Percentiles rank a stretch among this genome's conserved stretches.
Evolutionary conservation across 75 land plant species (phyloP).

Genomic region (Ceratopteris richardii): DNA sequence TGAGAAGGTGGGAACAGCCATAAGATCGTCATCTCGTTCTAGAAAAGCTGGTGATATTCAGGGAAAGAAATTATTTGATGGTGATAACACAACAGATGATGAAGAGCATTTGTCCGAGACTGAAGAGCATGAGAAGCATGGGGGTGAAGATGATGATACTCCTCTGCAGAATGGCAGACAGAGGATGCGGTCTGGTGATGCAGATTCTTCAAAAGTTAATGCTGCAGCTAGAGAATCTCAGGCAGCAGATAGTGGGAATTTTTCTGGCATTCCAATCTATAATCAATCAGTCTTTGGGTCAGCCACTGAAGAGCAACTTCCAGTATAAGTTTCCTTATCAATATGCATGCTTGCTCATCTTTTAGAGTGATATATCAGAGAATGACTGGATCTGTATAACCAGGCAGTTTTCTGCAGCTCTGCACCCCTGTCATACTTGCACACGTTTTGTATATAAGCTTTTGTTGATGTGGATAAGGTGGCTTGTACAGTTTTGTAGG

Average conservation of each 20-base stretch:
- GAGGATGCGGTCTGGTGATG: background rate
- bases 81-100: slow-evolving; percentile 54
- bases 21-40: slow-evolving; percentile 45
- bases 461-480: too few species aligned
- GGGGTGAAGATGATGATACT: slow-evolving; percentile 54
- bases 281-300: slow-evolving; percentile 19
- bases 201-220: background rate
- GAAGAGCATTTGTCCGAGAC: slow-evolving; percentile 72
- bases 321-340: too few species aligned
- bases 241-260: background rate
- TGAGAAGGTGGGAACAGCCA: slow-evolving; percentile 36
- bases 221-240: background rate
- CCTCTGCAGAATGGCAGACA: slow-evolving; percentile 21
- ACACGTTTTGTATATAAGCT: too few species aligned
- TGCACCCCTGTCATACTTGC: too few species aligned
- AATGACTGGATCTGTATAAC: too few species aligned
- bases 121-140: slow-evolving; percentile 48
- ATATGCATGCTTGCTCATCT: too few species aligned
- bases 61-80: slow-evolving; percentile 89
- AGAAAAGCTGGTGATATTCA: slow-evolving; percentile 34
- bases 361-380: too few species aligned
- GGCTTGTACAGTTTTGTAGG: too few species aligned
- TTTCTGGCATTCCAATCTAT: slow-evolving; percentile 2
- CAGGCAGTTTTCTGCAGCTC: too few species aligned
- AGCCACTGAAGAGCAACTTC: slow-evolving; percentile 34